Percentiles rank a stretch among this genome's conserved stretches.
Conservation (phyloP, 257 asterid genomes). For the Anisodus tanguticus region DNA sequence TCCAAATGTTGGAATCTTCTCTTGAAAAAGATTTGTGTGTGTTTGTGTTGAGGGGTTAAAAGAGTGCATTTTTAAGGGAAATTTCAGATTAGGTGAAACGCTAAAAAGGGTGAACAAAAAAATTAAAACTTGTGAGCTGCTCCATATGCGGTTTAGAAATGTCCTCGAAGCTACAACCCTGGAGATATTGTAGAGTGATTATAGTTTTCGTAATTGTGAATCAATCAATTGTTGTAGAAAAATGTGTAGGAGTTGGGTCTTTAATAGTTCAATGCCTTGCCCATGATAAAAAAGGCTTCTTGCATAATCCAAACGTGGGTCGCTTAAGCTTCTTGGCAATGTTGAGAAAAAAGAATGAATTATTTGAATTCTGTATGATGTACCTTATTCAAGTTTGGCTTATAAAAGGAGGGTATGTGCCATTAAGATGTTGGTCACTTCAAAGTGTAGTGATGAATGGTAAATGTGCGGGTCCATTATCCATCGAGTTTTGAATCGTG, state of each 20-base stretch:
- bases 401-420: background rate
- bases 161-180: background rate
- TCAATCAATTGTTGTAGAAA: background rate
- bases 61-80: background rate
- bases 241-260: background rate
- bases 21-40: background rate
- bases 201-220: conserved; percentile 12
- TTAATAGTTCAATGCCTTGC: background rate
- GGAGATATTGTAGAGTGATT: background rate
- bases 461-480: background rate
- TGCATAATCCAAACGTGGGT: background rate
- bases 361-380: background rate
- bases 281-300: background rate
- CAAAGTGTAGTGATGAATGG: background rate
- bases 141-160: background rate
- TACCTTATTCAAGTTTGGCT: background rate
- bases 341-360: conserved; percentile 9
- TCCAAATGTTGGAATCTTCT: background rate
- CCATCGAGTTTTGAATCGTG: background rate
- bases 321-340: background rate
- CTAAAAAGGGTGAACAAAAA: background rate
- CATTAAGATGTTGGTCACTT: background rate
- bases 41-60: background rate
- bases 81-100: background rate
- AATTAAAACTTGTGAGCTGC: background rate